Evolutionary conservation across 1,139 yeast species (phyloP).

Genomic region (Saccharomyces pastorianus): DNA sequence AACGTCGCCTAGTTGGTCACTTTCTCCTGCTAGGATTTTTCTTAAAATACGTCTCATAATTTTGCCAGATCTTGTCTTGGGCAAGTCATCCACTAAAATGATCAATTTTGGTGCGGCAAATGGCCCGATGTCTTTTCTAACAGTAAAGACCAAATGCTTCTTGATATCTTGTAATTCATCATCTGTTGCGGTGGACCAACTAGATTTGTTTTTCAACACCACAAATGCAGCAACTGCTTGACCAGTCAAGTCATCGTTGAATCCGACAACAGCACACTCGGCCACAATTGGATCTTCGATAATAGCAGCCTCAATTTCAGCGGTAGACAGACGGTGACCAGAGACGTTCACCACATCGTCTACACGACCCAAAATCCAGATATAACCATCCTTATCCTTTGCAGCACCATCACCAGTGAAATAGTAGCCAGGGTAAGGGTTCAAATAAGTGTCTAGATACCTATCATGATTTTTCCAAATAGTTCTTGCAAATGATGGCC

Average conservation of each 20-base stretch:
- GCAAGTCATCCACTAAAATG: conserved; percentile 65
- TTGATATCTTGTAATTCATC: conserved; percentile 49
- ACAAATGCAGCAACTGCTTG: conserved; percentile 80
- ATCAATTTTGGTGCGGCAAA: conserved; percentile 76
- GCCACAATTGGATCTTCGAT: conserved; percentile 64
- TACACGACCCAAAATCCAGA: conserved; percentile 75
- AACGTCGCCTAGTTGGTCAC: conserved; percentile 69
- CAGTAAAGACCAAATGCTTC: conserved; percentile 63
- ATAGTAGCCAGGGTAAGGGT: conserved; percentile 60
- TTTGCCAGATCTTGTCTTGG: conserved; percentile 79
- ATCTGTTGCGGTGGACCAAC: conserved; percentile 32
- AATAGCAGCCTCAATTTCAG: conserved; percentile 74
- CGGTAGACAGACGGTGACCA: conserved; percentile 73
- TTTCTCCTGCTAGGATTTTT: conserved; percentile 71
- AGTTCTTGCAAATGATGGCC: conserved; percentile 78
- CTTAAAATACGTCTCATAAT: conserved; percentile 78
- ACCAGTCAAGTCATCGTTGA: conserved; percentile 73
- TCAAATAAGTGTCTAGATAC: conserved; percentile 62
- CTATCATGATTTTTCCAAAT: conserved; percentile 64
- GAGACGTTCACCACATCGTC: conserved; percentile 79
- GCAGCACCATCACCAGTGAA: conserved; percentile 83
- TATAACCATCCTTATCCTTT: conserved; percentile 67
- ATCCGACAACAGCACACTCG: conserved; percentile 75
- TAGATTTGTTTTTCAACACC: conserved; percentile 45
- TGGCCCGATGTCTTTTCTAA: conserved; percentile 74